These are phyloP conservation scores for Septoria linicola DNA, from an alignment of 2,329 filamentous ascomycete species.

Conservation along the genomic window DNA sequence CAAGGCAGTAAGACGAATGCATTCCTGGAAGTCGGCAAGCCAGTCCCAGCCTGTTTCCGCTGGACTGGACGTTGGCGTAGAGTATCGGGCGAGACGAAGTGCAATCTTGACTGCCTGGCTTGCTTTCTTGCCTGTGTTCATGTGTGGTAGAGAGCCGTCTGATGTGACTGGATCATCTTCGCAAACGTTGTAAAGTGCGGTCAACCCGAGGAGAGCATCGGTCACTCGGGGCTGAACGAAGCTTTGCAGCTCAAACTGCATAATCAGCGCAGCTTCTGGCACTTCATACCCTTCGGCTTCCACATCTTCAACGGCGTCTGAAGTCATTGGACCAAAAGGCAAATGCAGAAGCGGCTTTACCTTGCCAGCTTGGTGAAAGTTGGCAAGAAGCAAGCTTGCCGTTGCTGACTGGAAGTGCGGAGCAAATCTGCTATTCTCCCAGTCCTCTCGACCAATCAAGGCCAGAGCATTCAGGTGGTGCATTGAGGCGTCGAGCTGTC, in stretches of 20 bases:
- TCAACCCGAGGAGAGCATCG: slow-evolving; percentile 22
- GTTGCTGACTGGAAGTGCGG: slow-evolving; percentile 18
- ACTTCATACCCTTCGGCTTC: slow-evolving; percentile 15
- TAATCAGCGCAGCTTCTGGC: slow-evolving; percentile 13
- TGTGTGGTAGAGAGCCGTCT: slow-evolving; percentile 16
- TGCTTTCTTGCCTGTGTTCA: slow-evolving; percentile 18
- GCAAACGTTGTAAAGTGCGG: slow-evolving; percentile 19
- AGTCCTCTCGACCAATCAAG: slow-evolving; percentile 19
- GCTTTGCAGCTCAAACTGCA: slow-evolving; percentile 8
- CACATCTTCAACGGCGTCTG: slow-evolving; percentile 17
- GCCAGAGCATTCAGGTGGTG: slow-evolving; percentile 22
- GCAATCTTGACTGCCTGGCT: slow-evolving; percentile 19
- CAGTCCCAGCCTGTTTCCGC: slow-evolving; percentile 11
- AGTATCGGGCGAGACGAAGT: slow-evolving; percentile 16
- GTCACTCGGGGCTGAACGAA: slow-evolving; percentile 6
- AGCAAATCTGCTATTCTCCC: slow-evolving; percentile 14
- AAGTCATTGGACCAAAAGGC: slow-evolving; percentile 16
- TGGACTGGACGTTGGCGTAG: slow-evolving; percentile 13
- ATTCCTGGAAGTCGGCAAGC: slow-evolving; percentile 18
- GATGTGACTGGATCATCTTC: background rate
- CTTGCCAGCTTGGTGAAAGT: slow-evolving; percentile 14
- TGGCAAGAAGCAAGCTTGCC: slow-evolving; percentile 20
- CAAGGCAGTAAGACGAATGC: slow-evolving; percentile 13
- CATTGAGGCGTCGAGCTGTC: slow-evolving; percentile 20
- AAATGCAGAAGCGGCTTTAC: slow-evolving; percentile 16